A percentile compares a stretch with the other conserved stretches of the same genome.
Evolutionary conservation across 352 stramenopile species (phyloP).

Genomic region (Phytopythium cucurbitacearum): DNA sequence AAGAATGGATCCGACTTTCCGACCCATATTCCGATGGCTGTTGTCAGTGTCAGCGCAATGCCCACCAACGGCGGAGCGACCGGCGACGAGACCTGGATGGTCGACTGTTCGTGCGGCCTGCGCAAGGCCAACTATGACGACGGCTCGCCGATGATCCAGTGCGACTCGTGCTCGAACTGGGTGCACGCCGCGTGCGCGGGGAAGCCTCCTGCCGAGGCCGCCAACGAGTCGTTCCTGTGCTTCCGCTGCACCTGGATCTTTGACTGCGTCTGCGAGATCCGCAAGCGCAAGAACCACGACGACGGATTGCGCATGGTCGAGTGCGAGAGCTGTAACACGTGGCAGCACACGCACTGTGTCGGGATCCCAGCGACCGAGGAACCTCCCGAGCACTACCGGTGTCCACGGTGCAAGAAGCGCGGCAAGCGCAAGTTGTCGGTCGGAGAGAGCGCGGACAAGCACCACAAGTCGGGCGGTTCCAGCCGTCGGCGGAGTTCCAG

Average conservation of each 20-base stretch:
- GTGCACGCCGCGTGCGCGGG: slow-evolving; percentile 57
- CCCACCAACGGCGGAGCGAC: neutral
- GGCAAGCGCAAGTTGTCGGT: slow-evolving; percentile 4
- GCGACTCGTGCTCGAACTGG: slow-evolving; percentile 49
- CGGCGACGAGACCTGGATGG: slow-evolving; percentile 48
- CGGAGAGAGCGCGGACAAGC: slow-evolving; percentile 12
- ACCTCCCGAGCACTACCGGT: slow-evolving; percentile 49
- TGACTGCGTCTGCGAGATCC: slow-evolving; percentile 56
- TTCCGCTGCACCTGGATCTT: slow-evolving; percentile 72
- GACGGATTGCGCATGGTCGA: slow-evolving; percentile 69
- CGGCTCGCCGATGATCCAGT: slow-evolving; percentile 61
- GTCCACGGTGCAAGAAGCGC: slow-evolving; percentile 36
- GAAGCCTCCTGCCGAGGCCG: slow-evolving; percentile 23
- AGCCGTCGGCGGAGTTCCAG: slow-evolving; percentile 1
- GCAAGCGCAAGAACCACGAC: slow-evolving; percentile 53
- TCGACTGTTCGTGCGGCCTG: slow-evolving; percentile 50
- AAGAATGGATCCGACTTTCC: no score
- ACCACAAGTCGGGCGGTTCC: neutral
- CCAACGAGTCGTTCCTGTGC: slow-evolving; percentile 55
- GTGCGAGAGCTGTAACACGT: slow-evolving; percentile 64
- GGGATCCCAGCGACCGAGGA: slow-evolving; percentile 47
- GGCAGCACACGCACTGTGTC: slow-evolving; percentile 70
- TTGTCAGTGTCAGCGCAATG: no score
- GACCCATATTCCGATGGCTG: no score
- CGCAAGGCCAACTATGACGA: slow-evolving; percentile 58